These are phyloP conservation scores for Gamsiella multidivaricata DNA, from an alignment of 192 early-diverging fungal species.

Conservation along the genomic window DNA sequence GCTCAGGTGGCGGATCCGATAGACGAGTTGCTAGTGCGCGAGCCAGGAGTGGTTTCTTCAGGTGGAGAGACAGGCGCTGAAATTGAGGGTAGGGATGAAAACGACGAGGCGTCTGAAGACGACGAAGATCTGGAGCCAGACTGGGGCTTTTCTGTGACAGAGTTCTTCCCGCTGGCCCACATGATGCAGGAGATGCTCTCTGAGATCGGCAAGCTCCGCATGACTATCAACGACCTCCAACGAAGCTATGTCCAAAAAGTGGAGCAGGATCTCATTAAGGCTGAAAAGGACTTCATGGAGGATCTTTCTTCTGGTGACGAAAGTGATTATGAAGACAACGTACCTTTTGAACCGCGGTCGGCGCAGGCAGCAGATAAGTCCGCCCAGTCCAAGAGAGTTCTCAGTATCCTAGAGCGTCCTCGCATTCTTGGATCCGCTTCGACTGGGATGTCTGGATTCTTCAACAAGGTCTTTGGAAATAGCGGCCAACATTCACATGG, in stretches of 20 bases:
- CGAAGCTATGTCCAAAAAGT: conserved; percentile 68
- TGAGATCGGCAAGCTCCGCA: conserved; percentile 62
- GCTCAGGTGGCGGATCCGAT: conserved; percentile 38
- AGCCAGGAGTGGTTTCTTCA: not conserved
- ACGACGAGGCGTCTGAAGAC: not conserved
- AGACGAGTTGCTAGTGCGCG: conserved; percentile 17
- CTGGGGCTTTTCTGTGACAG: conserved; percentile 55
- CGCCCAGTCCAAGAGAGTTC: conserved; percentile 18
- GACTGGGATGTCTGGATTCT: conserved; percentile 45
- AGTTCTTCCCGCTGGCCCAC: conserved; percentile 62
- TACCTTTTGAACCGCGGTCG: not conserved
- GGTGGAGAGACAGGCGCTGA: not conserved
- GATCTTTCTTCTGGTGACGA: conserved; percentile 10
- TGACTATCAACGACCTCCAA: conserved; percentile 71
- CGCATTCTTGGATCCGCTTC: conserved; percentile 32
- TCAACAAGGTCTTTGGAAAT: conserved; percentile 50
- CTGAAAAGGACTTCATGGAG: conserved; percentile 62
- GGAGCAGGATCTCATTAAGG: conserved; percentile 60
- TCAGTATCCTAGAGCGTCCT: conserved; percentile 35
- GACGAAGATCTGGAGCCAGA: conserved; percentile 6
- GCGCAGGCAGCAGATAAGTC: conserved; percentile 1
- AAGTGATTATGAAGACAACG: not conserved
- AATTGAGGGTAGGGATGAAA: not conserved
- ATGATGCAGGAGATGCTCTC: conserved; percentile 58
- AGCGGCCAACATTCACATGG: conserved; percentile 1